phyloP scores from a whole-genome alignment of 192 early-diverging fungal genomes.

The Gigaspora rosea region DNA sequence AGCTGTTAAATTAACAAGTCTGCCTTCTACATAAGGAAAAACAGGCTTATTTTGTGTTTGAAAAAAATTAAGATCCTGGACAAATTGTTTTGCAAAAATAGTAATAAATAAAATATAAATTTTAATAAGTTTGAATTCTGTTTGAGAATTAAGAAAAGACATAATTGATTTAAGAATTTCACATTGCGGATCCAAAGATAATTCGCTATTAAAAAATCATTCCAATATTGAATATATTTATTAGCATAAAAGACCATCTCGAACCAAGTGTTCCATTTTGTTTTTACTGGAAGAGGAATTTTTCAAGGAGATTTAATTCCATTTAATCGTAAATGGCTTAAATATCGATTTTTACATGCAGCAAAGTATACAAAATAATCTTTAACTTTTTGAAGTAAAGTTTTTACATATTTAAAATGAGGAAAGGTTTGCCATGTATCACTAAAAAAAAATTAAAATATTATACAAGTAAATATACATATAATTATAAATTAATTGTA shows the following conservation, averaged over 20 bases:
- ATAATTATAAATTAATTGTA: no score
- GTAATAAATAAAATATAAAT: not conserved
- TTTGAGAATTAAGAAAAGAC: not conserved
- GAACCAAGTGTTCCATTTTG: slow-evolving; percentile 2
- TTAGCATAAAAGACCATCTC: slow-evolving; percentile 21
- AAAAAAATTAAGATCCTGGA: not conserved
- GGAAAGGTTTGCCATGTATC: not conserved
- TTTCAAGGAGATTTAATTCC: not conserved
- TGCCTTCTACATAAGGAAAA: slow-evolving; percentile 4
- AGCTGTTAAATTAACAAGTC: no score
- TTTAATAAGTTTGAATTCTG: not conserved
- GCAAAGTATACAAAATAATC: not conserved
- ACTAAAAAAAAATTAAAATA: not conserved
- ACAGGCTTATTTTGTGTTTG: slow-evolving; percentile 8
- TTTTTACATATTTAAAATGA: slow-evolving; percentile 9
- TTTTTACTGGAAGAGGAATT: not conserved
- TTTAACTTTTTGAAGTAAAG: slow-evolving; percentile 2
- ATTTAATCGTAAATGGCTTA: slow-evolving; percentile 4
- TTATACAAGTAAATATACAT: not conserved
- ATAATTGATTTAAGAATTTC: slow-evolving; percentile 2
- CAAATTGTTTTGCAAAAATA: not conserved
- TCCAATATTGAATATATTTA: slow-evolving; percentile 11
- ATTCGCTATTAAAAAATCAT: slow-evolving; percentile 19
- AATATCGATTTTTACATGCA: no score
- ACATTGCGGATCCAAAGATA: not conserved